phyloP scores from a whole-genome alignment of 257 asterid genomes.

The Perilla frutescens region DNA sequence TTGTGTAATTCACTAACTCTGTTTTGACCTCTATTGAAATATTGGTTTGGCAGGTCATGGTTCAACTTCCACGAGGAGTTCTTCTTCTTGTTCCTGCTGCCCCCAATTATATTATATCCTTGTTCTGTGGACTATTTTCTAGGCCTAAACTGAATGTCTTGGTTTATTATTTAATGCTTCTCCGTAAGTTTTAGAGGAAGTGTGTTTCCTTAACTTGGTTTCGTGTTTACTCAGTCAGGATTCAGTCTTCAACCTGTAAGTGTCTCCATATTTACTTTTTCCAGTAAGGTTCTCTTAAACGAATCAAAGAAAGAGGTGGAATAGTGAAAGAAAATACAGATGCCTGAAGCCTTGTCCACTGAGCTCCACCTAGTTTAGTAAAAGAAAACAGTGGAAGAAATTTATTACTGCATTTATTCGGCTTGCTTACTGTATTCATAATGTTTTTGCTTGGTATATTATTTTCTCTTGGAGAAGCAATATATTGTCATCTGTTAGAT shows the following conservation, averaged over 20 bases:
- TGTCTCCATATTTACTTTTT: constrained; percentile 30
- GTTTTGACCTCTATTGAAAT: constrained; percentile 15
- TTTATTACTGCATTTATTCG: neutral
- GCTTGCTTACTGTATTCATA: constrained; percentile 7
- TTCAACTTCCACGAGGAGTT: constrained; percentile 99
- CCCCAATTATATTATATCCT: constrained; percentile 99
- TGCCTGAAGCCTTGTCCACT: constrained; percentile 8
- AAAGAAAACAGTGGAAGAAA: constrained; percentile 5
- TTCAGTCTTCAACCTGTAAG: constrained; percentile 97
- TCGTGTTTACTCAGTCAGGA: constrained; percentile 86
- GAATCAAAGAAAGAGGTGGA: constrained; percentile 12
- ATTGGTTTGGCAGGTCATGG: constrained; percentile 78
- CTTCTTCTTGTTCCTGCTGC: constrained; percentile 93
- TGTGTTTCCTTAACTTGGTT: constrained; percentile 61
- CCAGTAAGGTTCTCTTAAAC: neutral
- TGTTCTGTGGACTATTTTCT: constrained; percentile 11
- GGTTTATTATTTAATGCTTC: constrained; percentile 20
- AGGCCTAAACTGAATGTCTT: constrained; percentile 22
- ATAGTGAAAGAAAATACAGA: constrained; percentile 19
- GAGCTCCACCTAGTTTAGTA: constrained; percentile 10
- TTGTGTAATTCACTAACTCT: neutral
- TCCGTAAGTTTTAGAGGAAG: constrained; percentile 31
- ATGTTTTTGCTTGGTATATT: constrained; percentile 4
- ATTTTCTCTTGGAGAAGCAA: neutral
- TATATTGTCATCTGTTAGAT: constrained; percentile 4